These are phyloP conservation scores for Corylus americana DNA, from an alignment of 306 rosid genomes.

Conservation along the genomic window DNA sequence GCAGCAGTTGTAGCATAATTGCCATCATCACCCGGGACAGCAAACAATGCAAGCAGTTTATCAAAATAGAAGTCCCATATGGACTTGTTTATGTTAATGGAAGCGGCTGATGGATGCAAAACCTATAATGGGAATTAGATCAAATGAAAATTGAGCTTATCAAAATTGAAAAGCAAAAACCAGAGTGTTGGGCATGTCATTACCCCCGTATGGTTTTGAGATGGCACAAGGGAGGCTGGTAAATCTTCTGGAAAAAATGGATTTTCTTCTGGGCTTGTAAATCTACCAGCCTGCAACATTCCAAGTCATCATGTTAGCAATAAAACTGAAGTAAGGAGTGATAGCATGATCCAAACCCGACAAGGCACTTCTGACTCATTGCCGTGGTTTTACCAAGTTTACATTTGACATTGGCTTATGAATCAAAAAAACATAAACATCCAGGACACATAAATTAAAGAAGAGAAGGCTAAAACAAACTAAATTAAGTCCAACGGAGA, in stretches of 20 bases:
- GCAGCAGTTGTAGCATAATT: constrained; percentile 87
- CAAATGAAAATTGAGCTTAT: constrained; percentile 5
- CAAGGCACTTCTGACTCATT: background rate
- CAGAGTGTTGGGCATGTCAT: constrained; percentile 1
- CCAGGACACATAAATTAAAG: background rate
- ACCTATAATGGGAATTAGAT: constrained; percentile 40
- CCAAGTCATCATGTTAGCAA: background rate
- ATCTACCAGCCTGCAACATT: constrained; percentile 77
- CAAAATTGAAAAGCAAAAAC: background rate
- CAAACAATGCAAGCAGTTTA: constrained; percentile 64
- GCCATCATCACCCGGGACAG: constrained; percentile 70
- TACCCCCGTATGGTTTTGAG: constrained; percentile 56
- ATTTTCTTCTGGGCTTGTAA: constrained; percentile 72
- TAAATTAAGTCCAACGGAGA: background rate
- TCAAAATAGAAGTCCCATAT: constrained; percentile 72
- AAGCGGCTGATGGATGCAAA: constrained; percentile 70
- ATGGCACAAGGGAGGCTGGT: constrained; percentile 52
- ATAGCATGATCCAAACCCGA: background rate
- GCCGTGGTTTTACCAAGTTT: background rate
- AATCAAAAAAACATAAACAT: background rate
- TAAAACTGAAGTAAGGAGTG: background rate
- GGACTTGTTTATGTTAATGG: constrained; percentile 61
- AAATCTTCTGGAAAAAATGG: constrained; percentile 69
- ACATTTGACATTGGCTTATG: background rate
- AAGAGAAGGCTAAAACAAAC: background rate